Conservation (phyloP, 2,329 filamentous ascomycete genomes). For the Alternaria longipes region DNA sequence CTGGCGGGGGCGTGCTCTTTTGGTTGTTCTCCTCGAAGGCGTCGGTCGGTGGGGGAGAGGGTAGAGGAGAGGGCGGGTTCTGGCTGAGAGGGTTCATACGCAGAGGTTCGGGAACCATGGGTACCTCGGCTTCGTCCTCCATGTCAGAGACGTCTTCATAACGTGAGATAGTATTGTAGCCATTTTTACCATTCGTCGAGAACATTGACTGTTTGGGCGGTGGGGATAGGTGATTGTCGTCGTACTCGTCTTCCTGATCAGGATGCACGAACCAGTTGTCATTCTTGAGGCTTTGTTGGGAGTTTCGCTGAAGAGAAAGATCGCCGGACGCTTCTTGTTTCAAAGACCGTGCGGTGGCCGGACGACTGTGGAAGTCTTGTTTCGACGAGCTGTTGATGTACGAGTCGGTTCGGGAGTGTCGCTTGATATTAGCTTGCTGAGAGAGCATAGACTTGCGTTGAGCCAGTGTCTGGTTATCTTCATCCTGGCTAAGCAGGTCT, state of each 20-base stretch:
- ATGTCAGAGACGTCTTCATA: conserved; percentile 43
- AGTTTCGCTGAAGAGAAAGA: conserved; percentile 40
- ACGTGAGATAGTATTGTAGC: conserved; percentile 40
- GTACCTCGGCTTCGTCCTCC: conserved; percentile 33
- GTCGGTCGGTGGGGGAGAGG: conserved; percentile 16
- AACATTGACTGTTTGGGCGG: conserved; percentile 36
- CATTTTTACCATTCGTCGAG: conserved; percentile 36
- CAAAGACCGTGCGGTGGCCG: conserved; percentile 22
- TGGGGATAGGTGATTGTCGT: conserved; percentile 21
- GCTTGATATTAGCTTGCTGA: conserved; percentile 47
- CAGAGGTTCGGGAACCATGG: conserved; percentile 54
- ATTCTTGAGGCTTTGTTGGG: conserved; percentile 50
- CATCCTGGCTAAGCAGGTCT: conserved; percentile 39
- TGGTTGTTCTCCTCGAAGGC: conserved; percentile 23
- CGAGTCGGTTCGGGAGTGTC: conserved; percentile 39
- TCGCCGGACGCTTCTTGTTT: conserved; percentile 31
- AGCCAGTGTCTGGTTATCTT: conserved; percentile 43
- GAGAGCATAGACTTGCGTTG: conserved; percentile 47
- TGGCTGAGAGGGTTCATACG: conserved; percentile 60
- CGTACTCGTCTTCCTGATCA: conserved; percentile 29
- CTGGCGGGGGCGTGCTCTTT: conserved; percentile 20
- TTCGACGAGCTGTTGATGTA: conserved; percentile 40
- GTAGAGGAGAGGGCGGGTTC: conserved; percentile 56
- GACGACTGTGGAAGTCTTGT: conserved; percentile 44
- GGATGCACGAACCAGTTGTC: conserved; percentile 60